These are phyloP conservation scores for Cryphonectria japonica DNA, from an alignment of 2,329 filamentous ascomycete genomes.

Conservation along the genomic window DNA sequence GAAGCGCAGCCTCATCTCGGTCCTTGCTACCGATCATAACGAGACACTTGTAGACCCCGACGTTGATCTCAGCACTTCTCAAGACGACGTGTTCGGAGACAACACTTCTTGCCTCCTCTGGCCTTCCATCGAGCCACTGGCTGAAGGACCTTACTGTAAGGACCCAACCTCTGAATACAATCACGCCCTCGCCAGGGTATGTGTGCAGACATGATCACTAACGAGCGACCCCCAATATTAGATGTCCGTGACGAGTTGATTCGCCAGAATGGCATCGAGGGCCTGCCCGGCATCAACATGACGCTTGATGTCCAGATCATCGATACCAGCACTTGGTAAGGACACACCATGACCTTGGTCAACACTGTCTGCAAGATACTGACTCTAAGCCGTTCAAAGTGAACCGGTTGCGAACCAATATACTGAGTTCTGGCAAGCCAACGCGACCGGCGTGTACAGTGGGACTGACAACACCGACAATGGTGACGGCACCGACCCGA, in stretches of 20 bases:
- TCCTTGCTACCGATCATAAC: conserved; percentile 17
- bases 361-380: not conserved
- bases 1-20: conserved; percentile 7
- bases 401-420: conserved; percentile 48
- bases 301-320: conserved; percentile 57
- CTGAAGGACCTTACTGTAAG: conserved; percentile 17
- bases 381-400: conserved; percentile 12
- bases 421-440: conserved; percentile 51
- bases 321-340: conserved; percentile 49
- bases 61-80: conserved; percentile 9
- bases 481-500: conserved; percentile 3
- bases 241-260: conserved; percentile 16
- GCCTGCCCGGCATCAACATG: conserved; percentile 48
- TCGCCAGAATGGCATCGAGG: conserved; percentile 16
- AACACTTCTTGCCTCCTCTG: conserved; percentile 16
- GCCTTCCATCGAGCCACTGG: conserved; percentile 3
- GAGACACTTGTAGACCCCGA: conserved; percentile 10
- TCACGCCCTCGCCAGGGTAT: not conserved
- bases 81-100: conserved; percentile 15
- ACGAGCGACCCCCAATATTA: not conserved
- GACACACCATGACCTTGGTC: not conserved
- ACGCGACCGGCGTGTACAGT: conserved; percentile 15
- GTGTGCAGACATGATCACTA: not conserved
- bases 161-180: not conserved
- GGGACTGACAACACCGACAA: conserved; percentile 16